These are phyloP conservation scores for Mycoemilia scoparia DNA, from an alignment of 192 early-diverging fungal genomes.

Conservation along the genomic window DNA sequence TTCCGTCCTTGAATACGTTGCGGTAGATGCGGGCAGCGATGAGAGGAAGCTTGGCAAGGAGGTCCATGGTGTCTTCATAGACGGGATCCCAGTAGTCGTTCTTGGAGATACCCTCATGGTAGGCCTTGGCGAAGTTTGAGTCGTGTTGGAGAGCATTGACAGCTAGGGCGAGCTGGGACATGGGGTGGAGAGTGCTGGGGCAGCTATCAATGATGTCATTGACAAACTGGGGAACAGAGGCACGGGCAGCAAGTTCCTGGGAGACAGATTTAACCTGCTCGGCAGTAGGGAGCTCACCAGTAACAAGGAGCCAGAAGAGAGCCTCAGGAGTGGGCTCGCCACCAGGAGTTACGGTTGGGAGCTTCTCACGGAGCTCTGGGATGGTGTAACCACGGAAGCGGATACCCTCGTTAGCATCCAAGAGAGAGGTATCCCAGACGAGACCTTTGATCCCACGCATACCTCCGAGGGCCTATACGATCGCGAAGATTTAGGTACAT, in stretches of 20 bases:
- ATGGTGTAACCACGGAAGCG: constrained; percentile 93
- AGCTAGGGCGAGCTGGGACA: constrained; percentile 95
- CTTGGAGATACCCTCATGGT: constrained; percentile 82
- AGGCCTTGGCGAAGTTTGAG: constrained; percentile 90
- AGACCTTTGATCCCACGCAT: constrained; percentile 99
- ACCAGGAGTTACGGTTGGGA: constrained; percentile 76
- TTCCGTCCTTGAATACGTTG: constrained; percentile 96
- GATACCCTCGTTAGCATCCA: constrained; percentile 97
- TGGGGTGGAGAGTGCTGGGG: constrained; percentile 96
- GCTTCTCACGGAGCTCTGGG: constrained; percentile 83
- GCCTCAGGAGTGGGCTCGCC: constrained; percentile 92
- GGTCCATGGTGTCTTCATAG: constrained; percentile 94
- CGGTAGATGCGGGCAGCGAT: constrained; percentile 98
- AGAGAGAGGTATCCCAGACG: constrained; percentile 94
- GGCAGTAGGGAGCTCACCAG: constrained; percentile 86
- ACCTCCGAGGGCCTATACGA: constrained; percentile 88
- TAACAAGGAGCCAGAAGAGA: constrained; percentile 95
- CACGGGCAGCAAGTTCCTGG: constrained; percentile 90
- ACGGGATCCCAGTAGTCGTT: constrained; percentile 90
- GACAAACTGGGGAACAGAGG: constrained; percentile 82
- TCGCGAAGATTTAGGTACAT: no score
- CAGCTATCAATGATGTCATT: constrained; percentile 96
- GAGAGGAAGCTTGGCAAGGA: constrained; percentile 94
- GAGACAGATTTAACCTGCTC: constrained; percentile 84
- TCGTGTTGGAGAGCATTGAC: constrained; percentile 97